phyloP scores from a whole-genome alignment of 2,329 filamentous ascomycete genomes.

The Gaeumannomyces tritici region DNA sequence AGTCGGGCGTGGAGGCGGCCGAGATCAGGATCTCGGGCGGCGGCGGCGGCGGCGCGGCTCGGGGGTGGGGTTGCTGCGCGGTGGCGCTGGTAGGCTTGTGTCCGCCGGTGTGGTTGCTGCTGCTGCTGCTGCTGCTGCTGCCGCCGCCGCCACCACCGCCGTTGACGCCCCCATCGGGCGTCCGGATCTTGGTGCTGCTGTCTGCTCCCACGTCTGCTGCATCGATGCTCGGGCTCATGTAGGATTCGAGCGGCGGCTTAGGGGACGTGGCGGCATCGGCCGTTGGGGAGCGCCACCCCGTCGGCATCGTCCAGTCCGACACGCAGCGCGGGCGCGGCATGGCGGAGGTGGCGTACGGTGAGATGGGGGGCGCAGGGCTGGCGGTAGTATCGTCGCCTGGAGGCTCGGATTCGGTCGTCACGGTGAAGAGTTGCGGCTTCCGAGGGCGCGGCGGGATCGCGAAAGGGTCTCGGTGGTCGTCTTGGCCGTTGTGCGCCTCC shows the following conservation, averaged over 20 bases:
- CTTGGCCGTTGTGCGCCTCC: neutral
- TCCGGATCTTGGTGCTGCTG: neutral
- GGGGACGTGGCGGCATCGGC: neutral
- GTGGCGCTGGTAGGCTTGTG: neutral
- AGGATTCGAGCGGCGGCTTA: neutral
- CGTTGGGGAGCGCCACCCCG: neutral
- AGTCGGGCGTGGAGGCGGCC: neutral
- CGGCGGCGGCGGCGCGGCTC: neutral
- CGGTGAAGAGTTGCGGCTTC: slow-evolving; percentile 1
- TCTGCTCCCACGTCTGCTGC: neutral
- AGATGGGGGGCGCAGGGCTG: neutral
- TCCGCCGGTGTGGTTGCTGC: too few relatives aligned
- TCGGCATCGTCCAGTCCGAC: neutral
- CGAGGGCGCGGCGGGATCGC: neutral
- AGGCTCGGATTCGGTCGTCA: neutral
- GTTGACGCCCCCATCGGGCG: neutral
- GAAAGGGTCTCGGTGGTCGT: neutral
- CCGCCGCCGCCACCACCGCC: neutral
- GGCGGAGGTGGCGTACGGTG: neutral
- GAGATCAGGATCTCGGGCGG: neutral
- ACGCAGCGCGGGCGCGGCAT: neutral
- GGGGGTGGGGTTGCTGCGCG: neutral
- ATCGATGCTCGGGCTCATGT: neutral
- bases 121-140: neutral
- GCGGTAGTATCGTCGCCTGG: neutral